phyloP scores from a whole-genome alignment of 805 yeast species.

The Candida koratica region DNA sequence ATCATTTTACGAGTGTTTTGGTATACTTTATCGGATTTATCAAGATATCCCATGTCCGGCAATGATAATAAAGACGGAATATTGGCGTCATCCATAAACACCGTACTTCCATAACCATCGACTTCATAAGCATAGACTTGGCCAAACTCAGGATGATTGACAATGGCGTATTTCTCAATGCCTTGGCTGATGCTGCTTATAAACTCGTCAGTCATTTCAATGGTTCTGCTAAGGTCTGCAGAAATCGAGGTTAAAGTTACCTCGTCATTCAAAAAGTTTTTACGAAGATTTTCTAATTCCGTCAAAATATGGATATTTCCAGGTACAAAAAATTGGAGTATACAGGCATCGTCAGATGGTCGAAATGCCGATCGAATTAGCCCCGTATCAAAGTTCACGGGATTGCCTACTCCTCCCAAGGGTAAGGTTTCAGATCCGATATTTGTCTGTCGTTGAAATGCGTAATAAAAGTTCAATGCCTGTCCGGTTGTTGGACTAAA shows the following conservation, averaged over 20 bases:
- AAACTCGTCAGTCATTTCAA: constrained; percentile 25
- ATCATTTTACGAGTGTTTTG: constrained; percentile 79
- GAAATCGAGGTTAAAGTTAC: constrained; percentile 6
- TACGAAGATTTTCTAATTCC: constrained; percentile 46
- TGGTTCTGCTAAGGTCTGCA: constrained; percentile 7
- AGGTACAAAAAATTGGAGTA: constrained; percentile 77
- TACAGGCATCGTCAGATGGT: constrained; percentile 85
- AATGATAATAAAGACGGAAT: constrained; percentile 76
- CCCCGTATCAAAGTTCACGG: constrained; percentile 68
- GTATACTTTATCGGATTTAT: constrained; percentile 52
- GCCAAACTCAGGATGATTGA: constrained; percentile 68
- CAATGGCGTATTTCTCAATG: constrained; percentile 58
- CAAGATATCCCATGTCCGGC: constrained; percentile 71
- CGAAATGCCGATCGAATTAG: constrained; percentile 78
- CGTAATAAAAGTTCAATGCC: constrained; percentile 49
- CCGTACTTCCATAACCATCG: constrained; percentile 75
- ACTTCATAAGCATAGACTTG: constrained; percentile 83
- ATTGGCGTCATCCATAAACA: constrained; percentile 88
- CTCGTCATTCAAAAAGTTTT: constrained; percentile 18
- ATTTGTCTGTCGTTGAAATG: constrained; percentile 70
- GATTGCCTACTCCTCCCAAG: constrained; percentile 77
- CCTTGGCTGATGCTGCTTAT: constrained; percentile 49
- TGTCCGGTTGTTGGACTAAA: constrained; percentile 49
- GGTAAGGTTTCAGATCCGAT: constrained; percentile 80
- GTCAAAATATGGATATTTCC: constrained; percentile 75